Conservation (phyloP, 2,329 filamentous ascomycete species). For the Fusarium globosum region DNA sequence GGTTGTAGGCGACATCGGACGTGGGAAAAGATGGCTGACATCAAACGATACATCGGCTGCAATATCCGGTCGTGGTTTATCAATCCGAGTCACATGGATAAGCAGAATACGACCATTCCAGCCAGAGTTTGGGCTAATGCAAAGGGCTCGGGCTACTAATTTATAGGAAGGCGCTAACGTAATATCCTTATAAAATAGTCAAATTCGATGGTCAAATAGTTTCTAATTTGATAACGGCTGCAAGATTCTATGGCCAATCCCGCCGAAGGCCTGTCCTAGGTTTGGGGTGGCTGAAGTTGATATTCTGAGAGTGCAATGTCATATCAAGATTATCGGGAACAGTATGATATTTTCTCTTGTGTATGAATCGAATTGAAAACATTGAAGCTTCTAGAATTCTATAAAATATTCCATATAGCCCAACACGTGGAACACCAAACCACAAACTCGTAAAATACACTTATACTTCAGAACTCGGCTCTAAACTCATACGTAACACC, state of each 20-base stretch:
- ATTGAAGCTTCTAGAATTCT: neutral
- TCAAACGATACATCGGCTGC: neutral
- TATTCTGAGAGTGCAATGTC: accelerated
- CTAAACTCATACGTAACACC: no score
- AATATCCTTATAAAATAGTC: conserved; percentile 3
- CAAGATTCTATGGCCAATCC: neutral
- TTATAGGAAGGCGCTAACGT: neutral
- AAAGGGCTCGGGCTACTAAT: neutral
- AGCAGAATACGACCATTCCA: neutral
- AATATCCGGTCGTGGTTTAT: neutral
- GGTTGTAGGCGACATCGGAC: conserved; percentile 8
- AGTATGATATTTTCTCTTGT: neutral
- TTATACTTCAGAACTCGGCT: neutral
- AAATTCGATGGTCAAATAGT: conserved; percentile 14
- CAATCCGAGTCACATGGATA: neutral
- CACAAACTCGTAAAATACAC: neutral
- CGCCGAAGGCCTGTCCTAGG: no score
- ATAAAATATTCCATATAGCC: neutral
- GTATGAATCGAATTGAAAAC: neutral
- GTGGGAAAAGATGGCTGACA: neutral
- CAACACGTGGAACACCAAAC: neutral
- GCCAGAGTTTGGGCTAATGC: conserved; percentile 12
- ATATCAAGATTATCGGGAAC: neutral
- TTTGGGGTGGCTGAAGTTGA: accelerated
- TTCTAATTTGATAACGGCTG: neutral